These are phyloP conservation scores for Peronospora destructor DNA, from an alignment of 352 stramenopile species.

Conservation along the genomic window DNA sequence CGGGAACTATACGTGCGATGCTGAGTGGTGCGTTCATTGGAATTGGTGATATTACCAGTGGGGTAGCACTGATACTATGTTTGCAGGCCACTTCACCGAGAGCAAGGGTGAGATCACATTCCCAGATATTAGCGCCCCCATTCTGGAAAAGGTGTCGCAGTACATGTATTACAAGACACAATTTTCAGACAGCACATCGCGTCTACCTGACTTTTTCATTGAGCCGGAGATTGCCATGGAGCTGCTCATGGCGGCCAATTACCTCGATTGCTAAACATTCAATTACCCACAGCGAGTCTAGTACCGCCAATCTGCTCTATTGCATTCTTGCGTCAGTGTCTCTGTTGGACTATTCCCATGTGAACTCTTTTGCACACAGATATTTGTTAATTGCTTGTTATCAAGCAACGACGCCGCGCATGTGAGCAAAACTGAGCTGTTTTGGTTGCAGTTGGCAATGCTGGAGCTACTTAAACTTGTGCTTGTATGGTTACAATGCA, in stretches of 20 bases:
- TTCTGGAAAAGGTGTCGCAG: conserved; percentile 96
- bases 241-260: conserved; percentile 96
- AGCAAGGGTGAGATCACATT: conserved; percentile 96
- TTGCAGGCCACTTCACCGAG: conserved; percentile 85
- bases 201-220: conserved; percentile 97
- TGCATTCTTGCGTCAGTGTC: conserved; percentile 5
- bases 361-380: no score
- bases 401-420: background rate
- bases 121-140: conserved; percentile 91
- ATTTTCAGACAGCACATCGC: conserved; percentile 90
- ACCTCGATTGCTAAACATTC: conserved; percentile 80
- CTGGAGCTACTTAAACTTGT: no score
- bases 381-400: background rate
- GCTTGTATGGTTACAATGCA: no score
- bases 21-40: conserved; percentile 77
- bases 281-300: conserved; percentile 7
- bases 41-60: background rate
- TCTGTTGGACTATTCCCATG: background rate
- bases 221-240: conserved; percentile 97
- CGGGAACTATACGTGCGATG: conserved; percentile 96
- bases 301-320: conserved; percentile 21
- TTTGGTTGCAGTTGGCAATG: no score
- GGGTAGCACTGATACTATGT: background rate
- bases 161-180: conserved; percentile 99
- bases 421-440: no score